Evolutionary conservation across 768 basidiomycete species (phyloP), one percentile per base, ranked within the genome.

Genomic region (Fomitopsis serialis): DNA sequence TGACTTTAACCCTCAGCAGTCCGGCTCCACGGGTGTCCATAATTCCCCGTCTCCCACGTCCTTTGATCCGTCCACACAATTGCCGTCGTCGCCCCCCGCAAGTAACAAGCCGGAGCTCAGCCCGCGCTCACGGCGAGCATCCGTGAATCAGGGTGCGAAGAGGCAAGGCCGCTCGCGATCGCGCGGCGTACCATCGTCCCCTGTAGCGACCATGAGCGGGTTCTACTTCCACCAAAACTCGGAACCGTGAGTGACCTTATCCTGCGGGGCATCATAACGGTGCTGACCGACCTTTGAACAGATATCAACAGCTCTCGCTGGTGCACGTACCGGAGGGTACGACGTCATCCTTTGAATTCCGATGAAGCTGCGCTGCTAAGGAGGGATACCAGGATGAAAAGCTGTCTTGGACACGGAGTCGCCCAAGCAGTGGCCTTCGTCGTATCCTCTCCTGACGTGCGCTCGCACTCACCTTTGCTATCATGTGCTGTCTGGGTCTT

Each of bases 141-240:
- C 68, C 15, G 23, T 53, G 23, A 71, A 57, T 57, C 79, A 63
- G 72, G 78, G 63, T 21, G 42, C 52, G 44, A 61, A 49, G 27
- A 49, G 58, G 42, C 49, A 54, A 47, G 62, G 72, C 45, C 75
- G 80, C 21, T 76, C 79, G 15, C 69, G 79, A 15, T 77, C 79
- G 3, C 61, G 76, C n/a, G 72, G 75, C 35, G 77, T 79, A 43
- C 57, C 73, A 44, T 72, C 76, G 5, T 74, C 81, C 7, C 65
- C 63, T 27, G 74, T 79, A 46, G 89, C 89, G 4, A 83, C 82
- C 24, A 91, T 92, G 88, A 87, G 80, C 58, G 90, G 93, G 35
- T 95, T 91, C 72, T 96, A 95, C 70, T 95, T 90, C 72, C 92
- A 94, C 69, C 86, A 87, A 76, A 89, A 92, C 67, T 93, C 90